Evolutionary conservation across 176 grass and related monocot genomes (phyloP).

Genomic region (Paspalum vaginatum): DNA sequence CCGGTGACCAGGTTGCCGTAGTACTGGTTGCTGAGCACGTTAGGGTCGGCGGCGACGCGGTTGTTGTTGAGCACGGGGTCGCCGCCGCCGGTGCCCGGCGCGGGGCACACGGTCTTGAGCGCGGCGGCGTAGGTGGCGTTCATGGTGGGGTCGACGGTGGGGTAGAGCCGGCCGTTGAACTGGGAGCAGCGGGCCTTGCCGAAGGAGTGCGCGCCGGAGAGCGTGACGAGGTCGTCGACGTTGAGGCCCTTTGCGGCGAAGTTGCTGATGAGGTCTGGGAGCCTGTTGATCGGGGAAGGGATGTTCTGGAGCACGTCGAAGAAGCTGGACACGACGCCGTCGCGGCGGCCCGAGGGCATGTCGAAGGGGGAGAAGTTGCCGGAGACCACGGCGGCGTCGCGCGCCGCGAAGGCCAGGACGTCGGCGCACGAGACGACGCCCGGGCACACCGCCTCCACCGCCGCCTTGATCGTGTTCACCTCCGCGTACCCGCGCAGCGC

Average conservation of each 20-base stretch:
- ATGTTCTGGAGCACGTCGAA: slow-evolving; percentile 29
- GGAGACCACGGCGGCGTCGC: slow-evolving; percentile 44
- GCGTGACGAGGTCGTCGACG: slow-evolving; percentile 30
- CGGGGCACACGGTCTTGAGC: slow-evolving; percentile 8
- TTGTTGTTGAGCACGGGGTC: slow-evolving; percentile 10
- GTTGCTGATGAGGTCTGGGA: slow-evolving; percentile 13
- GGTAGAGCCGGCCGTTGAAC: slow-evolving; percentile 25
- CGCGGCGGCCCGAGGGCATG: slow-evolving; percentile 31
- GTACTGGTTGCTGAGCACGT: slow-evolving; percentile 18
- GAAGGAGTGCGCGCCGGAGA: slow-evolving; percentile 38
- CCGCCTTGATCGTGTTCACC: slow-evolving; percentile 51
- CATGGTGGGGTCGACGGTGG: slow-evolving; percentile 22
- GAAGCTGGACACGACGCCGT: background rate
- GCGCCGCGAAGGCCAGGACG: slow-evolving; percentile 56
- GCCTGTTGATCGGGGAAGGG: background rate
- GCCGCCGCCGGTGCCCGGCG: background rate
- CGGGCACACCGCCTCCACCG: slow-evolving; percentile 48
- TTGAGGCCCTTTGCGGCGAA: slow-evolving; percentile 22
- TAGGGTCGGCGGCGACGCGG: slow-evolving; percentile 15
- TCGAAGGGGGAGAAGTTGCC: slow-evolving; percentile 23
- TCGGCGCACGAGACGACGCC: slow-evolving; percentile 61
- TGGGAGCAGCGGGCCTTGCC: slow-evolving; percentile 23
- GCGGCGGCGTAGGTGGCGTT: background rate
- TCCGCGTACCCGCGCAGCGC: slow-evolving; percentile 45
- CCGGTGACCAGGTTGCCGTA: slow-evolving; percentile 11